Evolutionary conservation across 768 basidiomycete species (phyloP).

Genomic region (Kwoniella mangroviensis): DNA sequence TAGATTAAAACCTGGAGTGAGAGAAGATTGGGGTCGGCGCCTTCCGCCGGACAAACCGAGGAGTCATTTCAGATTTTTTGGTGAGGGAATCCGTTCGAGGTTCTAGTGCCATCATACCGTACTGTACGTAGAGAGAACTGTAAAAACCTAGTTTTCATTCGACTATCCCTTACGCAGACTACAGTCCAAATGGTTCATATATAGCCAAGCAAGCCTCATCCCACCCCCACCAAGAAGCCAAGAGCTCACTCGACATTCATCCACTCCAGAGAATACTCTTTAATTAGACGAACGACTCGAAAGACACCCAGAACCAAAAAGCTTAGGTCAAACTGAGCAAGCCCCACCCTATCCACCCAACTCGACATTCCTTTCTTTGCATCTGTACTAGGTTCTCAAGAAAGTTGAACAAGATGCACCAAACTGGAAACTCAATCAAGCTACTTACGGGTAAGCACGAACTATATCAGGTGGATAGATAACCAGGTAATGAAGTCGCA

Average conservation of each 20-base stretch:
- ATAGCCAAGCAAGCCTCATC: conserved; percentile 12
- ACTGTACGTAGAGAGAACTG: background rate
- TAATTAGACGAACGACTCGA: conserved; percentile 18
- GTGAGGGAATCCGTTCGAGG: background rate
- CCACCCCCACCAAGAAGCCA: conserved; percentile 1
- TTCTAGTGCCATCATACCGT: background rate
- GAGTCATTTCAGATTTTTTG: background rate
- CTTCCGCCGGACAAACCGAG: conserved; percentile 9
- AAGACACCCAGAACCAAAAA: background rate
- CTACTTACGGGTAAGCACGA: conserved; percentile 55
- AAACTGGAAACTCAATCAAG: conserved; percentile 57
- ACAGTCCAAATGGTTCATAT: conserved; percentile 12
- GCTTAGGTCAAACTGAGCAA: conserved; percentile 3
- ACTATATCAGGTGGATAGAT: background rate
- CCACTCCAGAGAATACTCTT: conserved; percentile 17
- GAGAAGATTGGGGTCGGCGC: background rate
- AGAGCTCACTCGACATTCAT: background rate
- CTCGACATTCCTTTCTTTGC: background rate
- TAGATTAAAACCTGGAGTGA: background rate
- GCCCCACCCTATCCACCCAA: background rate
- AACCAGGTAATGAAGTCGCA: background rate
- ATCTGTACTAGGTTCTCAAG: too few species aligned
- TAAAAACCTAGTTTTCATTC: conserved; percentile 21
- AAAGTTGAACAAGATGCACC: conserved; percentile 48
- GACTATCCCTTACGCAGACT: background rate